Evolutionary conservation across 2,329 filamentous ascomycete species (phyloP), one percentile per base, ranked within the genome.

Genomic region (Lasiodiplodia citricola): DNA sequence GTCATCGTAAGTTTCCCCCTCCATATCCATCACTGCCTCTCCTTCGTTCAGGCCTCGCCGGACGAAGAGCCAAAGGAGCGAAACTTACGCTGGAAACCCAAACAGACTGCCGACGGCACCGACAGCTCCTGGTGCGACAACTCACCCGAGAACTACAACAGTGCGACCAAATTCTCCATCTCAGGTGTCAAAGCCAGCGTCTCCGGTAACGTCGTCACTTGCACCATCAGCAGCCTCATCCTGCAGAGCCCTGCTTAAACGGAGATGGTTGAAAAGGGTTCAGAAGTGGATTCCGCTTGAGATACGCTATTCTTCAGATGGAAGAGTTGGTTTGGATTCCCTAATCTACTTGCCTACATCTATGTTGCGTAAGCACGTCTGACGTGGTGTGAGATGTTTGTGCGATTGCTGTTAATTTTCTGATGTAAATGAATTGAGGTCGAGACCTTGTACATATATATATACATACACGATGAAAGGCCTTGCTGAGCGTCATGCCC

Each of bases 121-220:
- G 69, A 70, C 50, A 70, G 66, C 14, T 67, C 47, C 18, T 73
- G 71, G 70, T 73, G 72, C 66, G 70, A 70, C 18, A 77, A 74
- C 18, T 73, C 70, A 11, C 80, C 80, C 0, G 77, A 79, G 55
- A 82, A 81, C 68, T 82, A 82, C 70, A 77, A 80, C 70, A 69
- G 71, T 18, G 78, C 80, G 3, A 78, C 75, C 0, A 75, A 71
- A 8, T 81, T 79, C 68, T 78, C 76, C 2, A 78, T 81, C 47
- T 75, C 70, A 10, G 76, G 76, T 0, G 75, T 80, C 8, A 76
- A 69, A 55, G 77, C 76, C 3, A 78, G 74, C 37, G 79, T 80
- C 16, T 77, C 74, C 44, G 65, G 66, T n/a, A 68, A 69, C 47
- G 68, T 70, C 10, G 71, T 73, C 11, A 72, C 72, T 4, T 72